phyloP scores from a whole-genome alignment of 352 stramenopile genomes.

The Pythium inflatum region DNA sequence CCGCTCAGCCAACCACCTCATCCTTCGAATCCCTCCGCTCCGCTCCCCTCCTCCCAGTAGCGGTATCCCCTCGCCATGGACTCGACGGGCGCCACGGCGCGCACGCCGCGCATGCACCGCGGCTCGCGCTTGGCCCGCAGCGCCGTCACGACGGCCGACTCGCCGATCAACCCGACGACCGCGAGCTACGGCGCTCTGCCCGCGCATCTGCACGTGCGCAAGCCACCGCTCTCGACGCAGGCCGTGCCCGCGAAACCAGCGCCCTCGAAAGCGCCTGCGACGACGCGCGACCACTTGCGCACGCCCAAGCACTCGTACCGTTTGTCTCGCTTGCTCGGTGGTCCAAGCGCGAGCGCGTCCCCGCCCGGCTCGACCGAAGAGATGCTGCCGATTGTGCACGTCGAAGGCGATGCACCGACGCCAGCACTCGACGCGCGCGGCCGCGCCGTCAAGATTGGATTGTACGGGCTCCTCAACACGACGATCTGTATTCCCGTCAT shows the following conservation, averaged over 20 bases:
- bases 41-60: not conserved
- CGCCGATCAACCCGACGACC: slow-evolving; percentile 41
- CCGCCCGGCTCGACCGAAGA: slow-evolving; percentile 14
- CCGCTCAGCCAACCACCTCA: not conserved
- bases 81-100: slow-evolving; percentile 75
- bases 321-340: slow-evolving; percentile 16
- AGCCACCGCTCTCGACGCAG: slow-evolving; percentile 23
- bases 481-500: slow-evolving; percentile 93
- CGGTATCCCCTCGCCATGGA: slow-evolving; percentile 55
- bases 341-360: not conserved
- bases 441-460: slow-evolving; percentile 61
- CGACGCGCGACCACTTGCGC: slow-evolving; percentile 10
- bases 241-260: not conserved
- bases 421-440: slow-evolving; percentile 5
- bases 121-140: slow-evolving; percentile 8
- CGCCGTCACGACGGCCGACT: slow-evolving; percentile 30
- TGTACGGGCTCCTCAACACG: slow-evolving; percentile 94
- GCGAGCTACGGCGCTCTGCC: slow-evolving; percentile 35
- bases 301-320: slow-evolving; percentile 37
- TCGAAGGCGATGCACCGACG: slow-evolving; percentile 4
- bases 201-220: slow-evolving; percentile 19
- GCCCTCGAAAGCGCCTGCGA: not conserved
- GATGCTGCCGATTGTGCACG: slow-evolving; percentile 31
- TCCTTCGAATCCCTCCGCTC: not conserved
- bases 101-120: slow-evolving; percentile 56